A percentile compares a stretch with the other conserved stretches of the same genome.
Evolutionary conservation across 208 protist species (phyloP).

Genomic region (Leptomonas pyrrhocoris): DNA sequence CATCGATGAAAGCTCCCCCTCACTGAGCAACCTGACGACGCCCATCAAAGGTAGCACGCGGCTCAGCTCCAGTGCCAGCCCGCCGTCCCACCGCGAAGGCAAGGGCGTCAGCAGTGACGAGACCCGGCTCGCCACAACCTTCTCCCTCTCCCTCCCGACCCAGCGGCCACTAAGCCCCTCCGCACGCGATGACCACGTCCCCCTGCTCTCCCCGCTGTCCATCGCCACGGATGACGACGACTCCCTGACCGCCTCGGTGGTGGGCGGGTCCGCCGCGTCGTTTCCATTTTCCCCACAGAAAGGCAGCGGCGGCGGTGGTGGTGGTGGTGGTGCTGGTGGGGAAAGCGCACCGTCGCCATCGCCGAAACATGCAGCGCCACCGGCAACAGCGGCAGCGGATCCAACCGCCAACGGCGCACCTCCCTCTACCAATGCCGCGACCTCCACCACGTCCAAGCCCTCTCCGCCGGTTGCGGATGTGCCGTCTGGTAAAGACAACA

Average conservation of each 20-base stretch:
- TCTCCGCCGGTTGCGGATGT: not conserved
- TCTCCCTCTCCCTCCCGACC: slow-evolving; percentile 8
- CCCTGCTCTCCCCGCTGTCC: slow-evolving; percentile 13
- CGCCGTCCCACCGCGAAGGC: slow-evolving; percentile 4
- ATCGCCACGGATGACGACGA: not conserved
- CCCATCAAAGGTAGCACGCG: slow-evolving; percentile 3
- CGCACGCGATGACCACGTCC: not conserved
- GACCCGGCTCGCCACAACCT: not conserved
- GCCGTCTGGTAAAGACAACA: not conserved
- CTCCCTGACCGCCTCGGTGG: slow-evolving; percentile 8
- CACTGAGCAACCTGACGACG: slow-evolving; percentile 12
- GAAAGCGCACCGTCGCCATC: not conserved
- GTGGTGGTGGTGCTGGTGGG: not conserved
- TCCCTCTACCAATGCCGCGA: too few species aligned
- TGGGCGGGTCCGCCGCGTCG: not conserved
- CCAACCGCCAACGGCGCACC: not conserved
- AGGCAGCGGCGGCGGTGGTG: not conserved
- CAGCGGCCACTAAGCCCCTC: slow-evolving; percentile 1
- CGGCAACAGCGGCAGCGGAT: not conserved
- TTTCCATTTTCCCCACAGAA: slow-evolving; percentile 4
- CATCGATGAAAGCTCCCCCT: slow-evolving; percentile 21
- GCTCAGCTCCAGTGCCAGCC: slow-evolving; percentile 6
- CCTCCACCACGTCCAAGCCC: not conserved
- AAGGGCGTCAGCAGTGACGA: not conserved
- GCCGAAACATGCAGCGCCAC: not conserved